Percentiles rank a stretch among this genome's conserved stretches.
phyloP scores from a whole-genome alignment of 305 asterid species.

The Andrographis paniculata region DNA sequence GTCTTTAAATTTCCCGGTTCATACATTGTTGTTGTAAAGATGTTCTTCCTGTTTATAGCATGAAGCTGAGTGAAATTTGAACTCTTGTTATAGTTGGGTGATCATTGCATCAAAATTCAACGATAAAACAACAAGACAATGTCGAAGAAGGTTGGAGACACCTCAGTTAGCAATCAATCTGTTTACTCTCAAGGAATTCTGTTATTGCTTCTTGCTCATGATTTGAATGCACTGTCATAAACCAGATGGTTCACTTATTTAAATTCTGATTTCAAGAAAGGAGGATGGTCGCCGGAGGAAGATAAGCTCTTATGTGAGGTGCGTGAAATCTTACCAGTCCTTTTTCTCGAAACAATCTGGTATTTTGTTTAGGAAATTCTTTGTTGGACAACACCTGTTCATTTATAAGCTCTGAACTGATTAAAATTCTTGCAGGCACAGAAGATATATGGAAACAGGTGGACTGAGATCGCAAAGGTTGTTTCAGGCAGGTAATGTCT shows the following conservation, averaged over 20 bases:
- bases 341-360: neutral
- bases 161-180: slow-evolving; percentile 9
- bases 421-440: slow-evolving; percentile 56
- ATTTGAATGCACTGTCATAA: slow-evolving; percentile 4
- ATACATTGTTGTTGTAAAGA: neutral
- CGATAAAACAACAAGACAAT: slow-evolving; percentile 95
- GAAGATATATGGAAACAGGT: slow-evolving; percentile 72
- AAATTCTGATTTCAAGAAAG: slow-evolving; percentile 65
- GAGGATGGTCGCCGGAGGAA: slow-evolving; percentile 60
- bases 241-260: slow-evolving; percentile 92
- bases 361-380: neutral
- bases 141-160: slow-evolving; percentile 76
- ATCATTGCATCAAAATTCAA: slow-evolving; percentile 80
- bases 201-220: slow-evolving; percentile 4
- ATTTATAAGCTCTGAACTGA: neutral
- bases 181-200: neutral
- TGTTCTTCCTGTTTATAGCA: no score
- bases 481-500: slow-evolving; percentile 86
- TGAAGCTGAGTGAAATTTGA: slow-evolving; percentile 16
- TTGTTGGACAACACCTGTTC: neutral
- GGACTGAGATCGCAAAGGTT: slow-evolving; percentile 41
- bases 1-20: neutral
- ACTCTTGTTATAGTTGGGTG: slow-evolving; percentile 59
- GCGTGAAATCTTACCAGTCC: slow-evolving; percentile 11
- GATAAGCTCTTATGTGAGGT: slow-evolving; percentile 95